These are phyloP conservation scores for Fusarium sp. DNA, from an alignment of 2,329 filamentous ascomycete species.

Conservation along the genomic window DNA sequence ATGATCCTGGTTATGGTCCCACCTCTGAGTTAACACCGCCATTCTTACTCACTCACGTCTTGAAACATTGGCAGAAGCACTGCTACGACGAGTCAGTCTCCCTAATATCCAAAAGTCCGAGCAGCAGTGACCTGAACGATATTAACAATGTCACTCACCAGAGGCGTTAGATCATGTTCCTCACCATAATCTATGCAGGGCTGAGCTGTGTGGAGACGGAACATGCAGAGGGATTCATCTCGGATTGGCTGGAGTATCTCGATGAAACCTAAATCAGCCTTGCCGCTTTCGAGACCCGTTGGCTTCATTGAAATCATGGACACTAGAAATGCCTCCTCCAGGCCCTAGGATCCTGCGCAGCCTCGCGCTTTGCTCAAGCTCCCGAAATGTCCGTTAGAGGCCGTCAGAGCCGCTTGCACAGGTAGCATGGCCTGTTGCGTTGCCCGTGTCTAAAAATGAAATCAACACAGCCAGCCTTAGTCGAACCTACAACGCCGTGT, in stretches of 20 bases:
- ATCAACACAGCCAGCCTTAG: no score
- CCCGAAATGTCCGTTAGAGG: constrained; percentile 6
- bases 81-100: constrained; percentile 9
- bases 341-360: constrained; percentile 22
- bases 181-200: constrained; percentile 30
- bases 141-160: no score
- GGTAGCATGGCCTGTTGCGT: no score
- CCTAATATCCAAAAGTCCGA: no score
- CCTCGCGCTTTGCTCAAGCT: constrained; percentile 19
- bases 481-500: no score
- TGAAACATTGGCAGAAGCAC: constrained; percentile 7
- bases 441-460: no score
- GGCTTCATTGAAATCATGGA: constrained; percentile 4
- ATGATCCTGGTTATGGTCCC: constrained; percentile 20
- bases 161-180: background rate
- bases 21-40: constrained; percentile 20
- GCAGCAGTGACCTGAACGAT: no score
- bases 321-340: constrained; percentile 25
- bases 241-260: constrained; percentile 6
- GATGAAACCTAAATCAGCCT: constrained; percentile 41
- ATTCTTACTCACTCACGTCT: constrained; percentile 5
- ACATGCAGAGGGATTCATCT: constrained; percentile 7
- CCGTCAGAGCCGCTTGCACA: background rate
- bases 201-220: constrained; percentile 28
- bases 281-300: constrained; percentile 23